These are phyloP conservation scores for Cerioporus squamosus DNA, from an alignment of 1,284 basidiomycete genomes.

Conservation along the genomic window DNA sequence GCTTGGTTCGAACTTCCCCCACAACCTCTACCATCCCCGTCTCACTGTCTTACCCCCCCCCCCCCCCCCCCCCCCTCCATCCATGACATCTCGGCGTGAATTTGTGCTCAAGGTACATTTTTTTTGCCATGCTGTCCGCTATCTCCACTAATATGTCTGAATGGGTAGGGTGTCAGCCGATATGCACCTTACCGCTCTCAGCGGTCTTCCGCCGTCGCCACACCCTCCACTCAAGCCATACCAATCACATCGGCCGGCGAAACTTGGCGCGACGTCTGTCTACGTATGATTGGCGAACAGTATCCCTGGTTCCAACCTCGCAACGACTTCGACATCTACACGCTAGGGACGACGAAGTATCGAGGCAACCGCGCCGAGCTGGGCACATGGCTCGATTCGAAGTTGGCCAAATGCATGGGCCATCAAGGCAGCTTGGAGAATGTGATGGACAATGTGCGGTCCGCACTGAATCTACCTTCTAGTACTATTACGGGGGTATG, in stretches of 20 bases:
- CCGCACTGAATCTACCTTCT: not conserved
- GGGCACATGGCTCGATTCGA: not conserved
- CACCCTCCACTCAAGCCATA: too few relatives aligned
- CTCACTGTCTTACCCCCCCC: too few relatives aligned
- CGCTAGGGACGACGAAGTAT: not conserved
- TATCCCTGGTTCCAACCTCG: not conserved
- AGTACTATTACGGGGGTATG: not conserved
- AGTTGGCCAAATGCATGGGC: not conserved
- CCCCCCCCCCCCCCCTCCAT: too few relatives aligned
- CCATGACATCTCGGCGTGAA: too few relatives aligned
- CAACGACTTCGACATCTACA: not conserved
- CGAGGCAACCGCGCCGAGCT: not conserved
- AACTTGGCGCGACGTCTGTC: not conserved
- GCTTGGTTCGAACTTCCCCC: too few relatives aligned
- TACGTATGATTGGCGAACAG: not conserved
- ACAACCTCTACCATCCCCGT: too few relatives aligned
- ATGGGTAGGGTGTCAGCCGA: too few relatives aligned
- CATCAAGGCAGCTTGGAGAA: not conserved
- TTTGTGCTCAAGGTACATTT: too few relatives aligned
- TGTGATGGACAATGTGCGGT: not conserved
- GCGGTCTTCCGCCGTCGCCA: too few relatives aligned
- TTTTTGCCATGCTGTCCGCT: too few relatives aligned
- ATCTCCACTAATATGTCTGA: too few relatives aligned
- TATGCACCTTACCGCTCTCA: too few relatives aligned
- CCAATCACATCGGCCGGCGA: not conserved